A percentile compares a stretch with the other conserved stretches of the same genome.
phyloP scores from a whole-genome alignment of 2,329 filamentous ascomycete genomes.

The Aspergillus neotritici region DNA sequence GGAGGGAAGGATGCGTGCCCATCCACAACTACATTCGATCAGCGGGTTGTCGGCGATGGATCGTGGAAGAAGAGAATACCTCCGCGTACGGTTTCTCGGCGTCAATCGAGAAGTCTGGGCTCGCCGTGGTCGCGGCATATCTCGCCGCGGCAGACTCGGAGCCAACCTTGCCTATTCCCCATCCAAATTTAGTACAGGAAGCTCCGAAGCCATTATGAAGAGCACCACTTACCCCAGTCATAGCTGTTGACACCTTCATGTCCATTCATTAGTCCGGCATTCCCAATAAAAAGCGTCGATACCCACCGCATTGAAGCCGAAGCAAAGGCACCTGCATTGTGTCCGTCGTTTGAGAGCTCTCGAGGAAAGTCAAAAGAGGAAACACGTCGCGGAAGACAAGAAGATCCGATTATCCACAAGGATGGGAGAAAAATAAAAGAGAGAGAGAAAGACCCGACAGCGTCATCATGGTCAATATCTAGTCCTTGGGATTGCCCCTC shows the following conservation, averaged over 20 bases:
- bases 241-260: constrained; percentile 85
- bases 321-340: constrained; percentile 74
- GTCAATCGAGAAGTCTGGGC: constrained; percentile 68
- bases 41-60: not conserved
- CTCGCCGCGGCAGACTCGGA: constrained; percentile 79
- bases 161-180: constrained; percentile 68
- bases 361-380: too few relatives aligned
- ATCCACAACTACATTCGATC: constrained; percentile 73
- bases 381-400: too few relatives aligned
- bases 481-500: too few relatives aligned
- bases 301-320: constrained; percentile 60
- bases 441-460: too few relatives aligned
- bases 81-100: constrained; percentile 91
- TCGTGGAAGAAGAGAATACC: constrained; percentile 42
- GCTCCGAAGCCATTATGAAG: too few relatives aligned
- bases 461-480: too few relatives aligned
- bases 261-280: not conserved
- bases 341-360: constrained; percentile 5
- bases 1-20: constrained; percentile 94
- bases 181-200: too few relatives aligned
- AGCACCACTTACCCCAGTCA: constrained; percentile 67
- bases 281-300: too few relatives aligned
- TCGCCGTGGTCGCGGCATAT: constrained; percentile 79
- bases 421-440: too few relatives aligned
- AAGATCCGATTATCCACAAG: too few relatives aligned